These are phyloP conservation scores for Talaromyces liani DNA, from an alignment of 495 filamentous ascomycete species.

Conservation along the genomic window DNA sequence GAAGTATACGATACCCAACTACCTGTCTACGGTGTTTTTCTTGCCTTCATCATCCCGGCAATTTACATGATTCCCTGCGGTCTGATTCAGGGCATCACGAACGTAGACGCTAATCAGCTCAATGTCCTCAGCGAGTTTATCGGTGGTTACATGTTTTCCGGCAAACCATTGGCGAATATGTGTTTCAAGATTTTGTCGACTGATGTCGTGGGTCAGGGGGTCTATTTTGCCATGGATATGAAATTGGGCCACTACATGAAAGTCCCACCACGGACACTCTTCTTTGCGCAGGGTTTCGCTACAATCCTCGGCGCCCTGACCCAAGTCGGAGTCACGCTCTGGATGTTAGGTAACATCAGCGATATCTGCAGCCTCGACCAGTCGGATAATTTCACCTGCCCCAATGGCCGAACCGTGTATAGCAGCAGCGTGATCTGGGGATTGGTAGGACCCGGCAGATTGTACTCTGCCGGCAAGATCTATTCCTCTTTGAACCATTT, in stretches of 20 bases:
- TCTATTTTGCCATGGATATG: constrained; percentile 34
- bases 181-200: constrained; percentile 20
- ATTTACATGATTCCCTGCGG: constrained; percentile 78
- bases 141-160: constrained; percentile 26
- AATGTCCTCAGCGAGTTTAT: constrained; percentile 34
- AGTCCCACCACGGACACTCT: constrained; percentile 30
- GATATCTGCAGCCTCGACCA: constrained; percentile 28
- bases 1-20: constrained; percentile 71
- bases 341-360: constrained; percentile 32
- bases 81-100: constrained; percentile 82
- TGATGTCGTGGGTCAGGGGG: constrained; percentile 16
- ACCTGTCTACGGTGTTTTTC: constrained; percentile 73
- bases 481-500: constrained; percentile 23
- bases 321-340: constrained; percentile 33
- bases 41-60: constrained; percentile 65
- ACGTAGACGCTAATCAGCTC: constrained; percentile 60
- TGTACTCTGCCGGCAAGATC: constrained; percentile 16
- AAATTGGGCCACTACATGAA: constrained; percentile 43
- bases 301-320: constrained; percentile 31
- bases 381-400: constrained; percentile 31
- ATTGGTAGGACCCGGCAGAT: constrained; percentile 29
- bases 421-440: constrained; percentile 33
- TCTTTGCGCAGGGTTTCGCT: constrained; percentile 31
- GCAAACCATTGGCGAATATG: constrained; percentile 30
- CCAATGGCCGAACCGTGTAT: constrained; percentile 33